Conservation (phyloP, 148 eudicot species). For the Rhododendron ovatum region DNA sequence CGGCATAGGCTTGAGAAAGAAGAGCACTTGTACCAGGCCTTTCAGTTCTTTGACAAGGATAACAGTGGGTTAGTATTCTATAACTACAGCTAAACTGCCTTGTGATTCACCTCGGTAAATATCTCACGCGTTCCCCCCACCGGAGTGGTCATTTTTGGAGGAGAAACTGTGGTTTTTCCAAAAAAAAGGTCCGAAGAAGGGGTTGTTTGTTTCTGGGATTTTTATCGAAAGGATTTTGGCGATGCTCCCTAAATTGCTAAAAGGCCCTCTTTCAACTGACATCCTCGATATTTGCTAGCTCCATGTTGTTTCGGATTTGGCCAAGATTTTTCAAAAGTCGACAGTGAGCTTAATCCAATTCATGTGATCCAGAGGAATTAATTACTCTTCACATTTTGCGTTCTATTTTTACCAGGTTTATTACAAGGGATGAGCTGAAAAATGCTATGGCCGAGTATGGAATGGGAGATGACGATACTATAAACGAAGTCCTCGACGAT, state of each 20-base stretch:
- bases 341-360: background rate
- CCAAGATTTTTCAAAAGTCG: background rate
- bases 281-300: too few relatives aligned
- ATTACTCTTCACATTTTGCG: background rate
- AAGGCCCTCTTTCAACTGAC: too few relatives aligned
- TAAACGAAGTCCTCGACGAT: slow-evolving; percentile 75
- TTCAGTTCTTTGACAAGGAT: slow-evolving; percentile 72
- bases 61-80: slow-evolving; percentile 45
- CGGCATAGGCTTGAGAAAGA: slow-evolving; percentile 65
- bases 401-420: slow-evolving; percentile 34
- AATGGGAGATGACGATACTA: slow-evolving; percentile 91
- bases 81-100: background rate
- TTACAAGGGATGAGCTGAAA: slow-evolving; percentile 84
- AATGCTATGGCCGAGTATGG: slow-evolving; percentile 66
- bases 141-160: background rate
- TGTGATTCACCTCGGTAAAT: background rate
- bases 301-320: background rate
- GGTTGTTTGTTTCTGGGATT: background rate
- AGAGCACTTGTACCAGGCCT: slow-evolving; percentile 72
- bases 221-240: background rate
- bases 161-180: background rate
- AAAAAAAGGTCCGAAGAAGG: background rate
- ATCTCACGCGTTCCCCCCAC: background rate
- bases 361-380: background rate
- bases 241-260: background rate